Evolutionary conservation across 1,284 basidiomycete species (phyloP).

Genomic region (Malassezia globosa): DNA sequence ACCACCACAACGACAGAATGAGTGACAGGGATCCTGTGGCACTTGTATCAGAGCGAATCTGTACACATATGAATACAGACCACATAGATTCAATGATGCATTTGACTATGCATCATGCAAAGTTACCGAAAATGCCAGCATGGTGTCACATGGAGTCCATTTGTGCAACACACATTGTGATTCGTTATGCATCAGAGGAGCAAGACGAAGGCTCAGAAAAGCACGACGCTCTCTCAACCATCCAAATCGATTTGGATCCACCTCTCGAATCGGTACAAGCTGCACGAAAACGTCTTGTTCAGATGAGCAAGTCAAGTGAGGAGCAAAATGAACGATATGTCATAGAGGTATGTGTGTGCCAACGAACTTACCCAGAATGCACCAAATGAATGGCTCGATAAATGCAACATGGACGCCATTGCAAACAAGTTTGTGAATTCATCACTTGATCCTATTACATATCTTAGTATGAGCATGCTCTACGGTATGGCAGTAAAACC

Average conservation of each 20-base stretch:
- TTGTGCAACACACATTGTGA: neutral
- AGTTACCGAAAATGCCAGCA: constrained; percentile 1
- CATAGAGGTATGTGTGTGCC: neutral
- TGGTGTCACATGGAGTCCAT: constrained; percentile 11
- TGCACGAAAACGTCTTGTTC: constrained; percentile 8
- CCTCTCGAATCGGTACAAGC: constrained; percentile 5
- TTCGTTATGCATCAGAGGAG: neutral
- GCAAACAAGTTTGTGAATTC: too few species aligned
- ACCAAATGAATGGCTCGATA: neutral
- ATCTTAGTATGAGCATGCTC: neutral
- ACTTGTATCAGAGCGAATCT: constrained; percentile 7
- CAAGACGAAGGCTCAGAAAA: neutral
- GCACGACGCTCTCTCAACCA: neutral
- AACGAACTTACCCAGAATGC: neutral
- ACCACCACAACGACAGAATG: neutral
- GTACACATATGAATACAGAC: constrained; percentile 15
- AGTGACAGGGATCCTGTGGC: neutral
- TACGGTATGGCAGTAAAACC: neutral
- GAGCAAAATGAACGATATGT: neutral
- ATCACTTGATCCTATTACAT: too few species aligned
- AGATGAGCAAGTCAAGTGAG: constrained; percentile 5
- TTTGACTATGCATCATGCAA: constrained; percentile 8
- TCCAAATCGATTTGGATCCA: constrained; percentile 7
- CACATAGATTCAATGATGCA: constrained; percentile 14
- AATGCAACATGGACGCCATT: constrained; percentile 2